Percentiles rank a stretch among this genome's conserved stretches.
Evolutionary conservation across 148 eudicot species (phyloP).

Genomic region (Rhododendron simsii): DNA sequence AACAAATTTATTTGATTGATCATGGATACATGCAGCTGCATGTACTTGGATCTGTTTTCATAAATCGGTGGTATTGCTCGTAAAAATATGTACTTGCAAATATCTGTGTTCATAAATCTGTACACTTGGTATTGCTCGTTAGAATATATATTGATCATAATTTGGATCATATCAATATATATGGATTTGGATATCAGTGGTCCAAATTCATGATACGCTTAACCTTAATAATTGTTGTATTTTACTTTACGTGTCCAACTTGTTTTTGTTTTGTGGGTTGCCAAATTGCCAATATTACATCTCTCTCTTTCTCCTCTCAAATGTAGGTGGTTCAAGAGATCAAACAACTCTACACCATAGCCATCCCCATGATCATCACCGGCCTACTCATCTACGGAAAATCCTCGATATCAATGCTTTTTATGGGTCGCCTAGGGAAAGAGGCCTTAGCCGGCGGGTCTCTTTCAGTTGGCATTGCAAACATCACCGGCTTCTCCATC

Average conservation of each 20-base stretch:
- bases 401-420: constrained; percentile 52
- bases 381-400: constrained; percentile 56
- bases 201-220: too few species aligned
- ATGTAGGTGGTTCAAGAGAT: constrained; percentile 47
- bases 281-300: neutral
- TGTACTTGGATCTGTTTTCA: too few species aligned
- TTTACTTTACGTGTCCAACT: too few species aligned
- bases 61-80: too few species aligned
- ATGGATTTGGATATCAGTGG: too few species aligned
- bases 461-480: constrained; percentile 61
- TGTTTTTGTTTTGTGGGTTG: neutral
- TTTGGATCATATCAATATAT: neutral
- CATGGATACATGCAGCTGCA: too few species aligned
- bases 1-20: too few species aligned
- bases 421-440: constrained; percentile 63
- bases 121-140: too few species aligned
- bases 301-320: too few species aligned
- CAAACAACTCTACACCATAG: constrained; percentile 47
- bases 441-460: constrained; percentile 64
- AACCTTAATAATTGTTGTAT: too few species aligned
- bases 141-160: neutral
- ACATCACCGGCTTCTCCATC: constrained; percentile 72
- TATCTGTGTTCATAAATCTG: too few species aligned
- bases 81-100: too few species aligned
- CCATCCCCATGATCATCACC: constrained; percentile 58